Evolutionary conservation across 306 rosid species (phyloP).

Genomic region (Erythrophleum fordii): DNA sequence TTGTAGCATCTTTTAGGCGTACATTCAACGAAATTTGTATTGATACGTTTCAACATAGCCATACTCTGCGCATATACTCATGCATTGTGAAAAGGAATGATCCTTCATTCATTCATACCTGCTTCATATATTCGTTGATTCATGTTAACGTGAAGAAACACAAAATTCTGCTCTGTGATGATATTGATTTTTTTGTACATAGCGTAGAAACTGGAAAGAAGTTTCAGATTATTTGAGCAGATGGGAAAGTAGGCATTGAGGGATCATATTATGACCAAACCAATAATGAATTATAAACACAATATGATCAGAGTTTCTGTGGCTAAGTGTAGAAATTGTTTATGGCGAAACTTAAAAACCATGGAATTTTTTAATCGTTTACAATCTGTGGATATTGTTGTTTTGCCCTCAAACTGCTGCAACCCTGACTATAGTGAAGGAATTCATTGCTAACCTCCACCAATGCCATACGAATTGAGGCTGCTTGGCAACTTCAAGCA

Average conservation of each 20-base stretch:
- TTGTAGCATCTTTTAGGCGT: too few relatives aligned
- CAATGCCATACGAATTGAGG: too few relatives aligned
- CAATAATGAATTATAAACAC: not conserved
- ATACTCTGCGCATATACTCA: too few relatives aligned
- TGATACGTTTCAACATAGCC: too few relatives aligned
- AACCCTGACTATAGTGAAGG: too few relatives aligned
- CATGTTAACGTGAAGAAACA: too few relatives aligned
- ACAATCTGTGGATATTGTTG: not conserved
- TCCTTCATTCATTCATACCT: too few relatives aligned
- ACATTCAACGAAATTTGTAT: too few relatives aligned
- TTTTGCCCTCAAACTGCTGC: not conserved
- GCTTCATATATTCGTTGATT: too few relatives aligned
- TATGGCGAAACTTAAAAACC: conserved; percentile 6
- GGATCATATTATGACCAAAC: not conserved
- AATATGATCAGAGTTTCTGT: not conserved
- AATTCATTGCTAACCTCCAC: too few relatives aligned
- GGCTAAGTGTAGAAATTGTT: not conserved
- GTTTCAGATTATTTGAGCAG: not conserved
- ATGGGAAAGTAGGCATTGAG: not conserved
- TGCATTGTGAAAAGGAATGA: too few relatives aligned
- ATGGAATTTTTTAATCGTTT: not conserved
- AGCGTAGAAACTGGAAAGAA: not conserved
- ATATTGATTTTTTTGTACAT: not conserved
- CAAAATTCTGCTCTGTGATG: not conserved
- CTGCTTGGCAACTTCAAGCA: not conserved